Conservation (phyloP, 768 basidiomycete genomes). For the Agaricus subrufescens region DNA sequence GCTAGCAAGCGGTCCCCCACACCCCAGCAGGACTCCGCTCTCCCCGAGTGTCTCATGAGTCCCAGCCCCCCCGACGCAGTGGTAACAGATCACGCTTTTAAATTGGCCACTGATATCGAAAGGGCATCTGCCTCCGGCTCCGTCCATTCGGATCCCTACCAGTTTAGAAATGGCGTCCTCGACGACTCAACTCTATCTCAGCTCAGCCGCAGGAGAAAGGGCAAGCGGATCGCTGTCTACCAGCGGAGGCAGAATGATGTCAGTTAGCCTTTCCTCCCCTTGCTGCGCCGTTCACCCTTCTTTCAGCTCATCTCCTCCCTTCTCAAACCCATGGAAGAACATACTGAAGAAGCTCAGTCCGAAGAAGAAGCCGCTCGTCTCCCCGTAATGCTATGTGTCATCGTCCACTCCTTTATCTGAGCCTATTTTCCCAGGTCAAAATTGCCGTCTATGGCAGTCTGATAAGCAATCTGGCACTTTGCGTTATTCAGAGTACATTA, state of each 20-base stretch:
- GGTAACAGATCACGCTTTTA: constrained; percentile 41
- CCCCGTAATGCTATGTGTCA: constrained; percentile 36
- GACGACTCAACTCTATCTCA: constrained; percentile 59
- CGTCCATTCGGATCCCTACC: constrained; percentile 57
- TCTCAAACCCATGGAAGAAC: constrained; percentile 87
- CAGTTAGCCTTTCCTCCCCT: constrained; percentile 16
- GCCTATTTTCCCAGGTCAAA: constrained; percentile 55
- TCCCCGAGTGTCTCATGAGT: constrained; percentile 22
- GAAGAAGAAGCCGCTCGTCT: constrained; percentile 64
- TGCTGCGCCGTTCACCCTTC: constrained; percentile 6
- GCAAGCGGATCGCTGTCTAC: constrained; percentile 61
- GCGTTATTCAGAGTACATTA: constrained; percentile 58
- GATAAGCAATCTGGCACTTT: constrained; percentile 68
- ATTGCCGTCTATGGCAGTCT: constrained; percentile 86
- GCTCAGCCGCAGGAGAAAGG: constrained; percentile 54
- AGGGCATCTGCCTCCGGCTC: constrained; percentile 28
- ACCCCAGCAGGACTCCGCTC: constrained; percentile 1
- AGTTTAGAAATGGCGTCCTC: constrained; percentile 55
- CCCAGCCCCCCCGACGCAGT: constrained; percentile 47
- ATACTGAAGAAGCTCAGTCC: constrained; percentile 75
- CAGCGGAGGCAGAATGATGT: constrained; percentile 74
- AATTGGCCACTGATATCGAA: constrained; percentile 42
- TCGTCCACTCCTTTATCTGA: constrained; percentile 2
- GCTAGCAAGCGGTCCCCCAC: constrained; percentile 16
- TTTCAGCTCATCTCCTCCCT: constrained; percentile 77